A percentile compares a stretch with the other conserved stretches of the same genome.
These are phyloP conservation scores for Colletotrichum tamarilloi DNA, from an alignment of 2,329 filamentous ascomycete genomes.

Conservation along the genomic window DNA sequence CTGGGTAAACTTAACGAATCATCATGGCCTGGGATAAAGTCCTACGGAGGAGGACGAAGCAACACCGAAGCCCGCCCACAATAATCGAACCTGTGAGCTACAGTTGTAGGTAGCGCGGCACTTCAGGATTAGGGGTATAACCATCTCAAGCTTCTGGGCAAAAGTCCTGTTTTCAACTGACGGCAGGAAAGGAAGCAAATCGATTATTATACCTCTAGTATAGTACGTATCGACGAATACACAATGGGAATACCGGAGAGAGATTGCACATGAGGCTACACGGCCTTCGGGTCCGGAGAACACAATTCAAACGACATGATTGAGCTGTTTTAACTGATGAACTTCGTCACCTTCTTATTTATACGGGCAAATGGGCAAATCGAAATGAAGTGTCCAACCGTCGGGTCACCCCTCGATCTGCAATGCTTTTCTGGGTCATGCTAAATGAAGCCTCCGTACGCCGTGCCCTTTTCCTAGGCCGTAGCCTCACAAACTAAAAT, in stretches of 20 bases:
- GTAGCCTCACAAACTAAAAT: background rate
- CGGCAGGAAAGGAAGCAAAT: too few species aligned
- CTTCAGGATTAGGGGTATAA: too few species aligned
- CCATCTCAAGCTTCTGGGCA: background rate
- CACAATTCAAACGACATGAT: background rate
- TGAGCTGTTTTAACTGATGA: background rate
- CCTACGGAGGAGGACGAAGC: too few species aligned
- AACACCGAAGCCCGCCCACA: too few species aligned
- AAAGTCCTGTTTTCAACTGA: too few species aligned
- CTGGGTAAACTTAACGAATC: constrained; percentile 1
- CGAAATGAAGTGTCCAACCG: background rate
- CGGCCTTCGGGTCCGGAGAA: background rate
- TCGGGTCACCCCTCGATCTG: background rate
- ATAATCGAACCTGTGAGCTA: too few species aligned
- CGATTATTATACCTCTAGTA: background rate
- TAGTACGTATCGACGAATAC: background rate
- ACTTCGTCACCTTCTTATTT: background rate
- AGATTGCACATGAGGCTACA: background rate
- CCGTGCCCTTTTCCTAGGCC: constrained; percentile 12
- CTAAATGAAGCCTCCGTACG: constrained; percentile 26
- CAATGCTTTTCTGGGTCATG: constrained; percentile 20
- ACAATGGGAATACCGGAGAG: background rate
- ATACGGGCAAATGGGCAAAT: background rate
- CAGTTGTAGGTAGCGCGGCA: too few species aligned
- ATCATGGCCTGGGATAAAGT: too few species aligned